Percentiles rank a stretch among this genome's conserved stretches.
These are phyloP conservation scores for Heliamphora exappendiculata DNA, from an alignment of 148 eudicot species.

Conservation along the genomic window DNA sequence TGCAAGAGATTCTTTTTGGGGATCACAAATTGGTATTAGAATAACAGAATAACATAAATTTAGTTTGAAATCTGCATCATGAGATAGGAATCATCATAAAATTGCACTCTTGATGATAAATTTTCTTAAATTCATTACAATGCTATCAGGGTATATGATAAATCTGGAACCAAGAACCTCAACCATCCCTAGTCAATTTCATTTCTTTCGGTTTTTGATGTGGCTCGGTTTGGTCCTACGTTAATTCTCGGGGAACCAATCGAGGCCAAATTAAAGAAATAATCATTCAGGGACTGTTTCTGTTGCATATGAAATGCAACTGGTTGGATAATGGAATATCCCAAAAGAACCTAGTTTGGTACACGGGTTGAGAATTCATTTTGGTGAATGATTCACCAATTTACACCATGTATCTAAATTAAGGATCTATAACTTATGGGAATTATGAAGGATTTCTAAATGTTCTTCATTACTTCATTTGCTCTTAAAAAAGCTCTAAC, in stretches of 20 bases:
- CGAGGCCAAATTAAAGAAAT: background rate
- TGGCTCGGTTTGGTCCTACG: background rate
- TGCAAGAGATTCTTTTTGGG: too few species aligned
- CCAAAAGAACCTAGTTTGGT: background rate
- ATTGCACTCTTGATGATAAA: background rate
- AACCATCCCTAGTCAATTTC: background rate
- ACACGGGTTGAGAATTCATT: background rate
- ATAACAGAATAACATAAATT: background rate
- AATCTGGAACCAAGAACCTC: background rate
- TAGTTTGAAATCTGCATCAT: background rate
- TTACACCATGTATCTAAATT: background rate
- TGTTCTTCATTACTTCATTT: conserved; percentile 2
- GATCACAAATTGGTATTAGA: too few species aligned
- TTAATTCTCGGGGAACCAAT: background rate
- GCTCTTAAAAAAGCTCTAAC: conserved; percentile 32
- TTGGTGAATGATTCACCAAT: background rate
- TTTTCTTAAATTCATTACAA: background rate
- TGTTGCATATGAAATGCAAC: background rate
- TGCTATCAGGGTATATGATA: background rate
- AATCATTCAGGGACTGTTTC: background rate
- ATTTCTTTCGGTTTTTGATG: background rate
- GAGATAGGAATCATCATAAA: background rate
- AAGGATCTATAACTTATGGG: background rate
- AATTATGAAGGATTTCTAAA: background rate
- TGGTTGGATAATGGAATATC: background rate